Conservation (phyloP, 352 stramenopile species). For the Plasmopara muralis region DNA sequence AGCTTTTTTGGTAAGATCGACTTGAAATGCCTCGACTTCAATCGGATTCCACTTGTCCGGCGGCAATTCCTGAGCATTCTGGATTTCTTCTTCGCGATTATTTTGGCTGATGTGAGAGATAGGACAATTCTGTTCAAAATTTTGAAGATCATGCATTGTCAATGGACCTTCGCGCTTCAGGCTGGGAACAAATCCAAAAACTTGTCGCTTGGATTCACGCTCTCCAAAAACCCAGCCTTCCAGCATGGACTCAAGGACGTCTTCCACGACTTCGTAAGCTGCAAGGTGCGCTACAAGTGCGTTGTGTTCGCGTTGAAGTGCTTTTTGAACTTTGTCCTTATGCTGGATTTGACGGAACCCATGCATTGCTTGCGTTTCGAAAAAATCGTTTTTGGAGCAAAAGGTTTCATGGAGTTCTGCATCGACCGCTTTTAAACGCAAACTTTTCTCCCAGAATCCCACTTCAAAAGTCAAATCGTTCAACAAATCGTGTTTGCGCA, state of each 20-base stretch:
- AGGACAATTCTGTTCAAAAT: slow-evolving; percentile 44
- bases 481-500: slow-evolving; percentile 67
- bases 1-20: slow-evolving; percentile 47
- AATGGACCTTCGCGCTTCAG: slow-evolving; percentile 75
- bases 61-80: slow-evolving; percentile 39
- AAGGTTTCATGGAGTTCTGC: slow-evolving; percentile 90
- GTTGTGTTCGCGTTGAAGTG: slow-evolving; percentile 85
- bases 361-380: slow-evolving; percentile 88
- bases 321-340: slow-evolving; percentile 61
- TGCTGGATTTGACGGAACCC: slow-evolving; percentile 86
- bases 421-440: slow-evolving; percentile 80
- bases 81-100: slow-evolving; percentile 29
- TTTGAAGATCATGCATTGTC: slow-evolving; percentile 59
- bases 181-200: slow-evolving; percentile 76
- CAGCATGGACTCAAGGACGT: slow-evolving; percentile 93
- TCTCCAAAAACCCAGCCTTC: slow-evolving; percentile 96
- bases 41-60: slow-evolving; percentile 75
- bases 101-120: slow-evolving; percentile 32
- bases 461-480: slow-evolving; percentile 61
- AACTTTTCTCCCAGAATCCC: slow-evolving; percentile 62
- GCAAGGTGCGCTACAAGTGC: slow-evolving; percentile 79
- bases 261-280: slow-evolving; percentile 87
- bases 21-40: slow-evolving; percentile 51
- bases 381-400: slow-evolving; percentile 62
- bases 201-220: slow-evolving; percentile 66